A percentile compares a stretch with the other conserved stretches of the same genome.
These are phyloP conservation scores for Aspergillus spinulosporus DNA, from an alignment of 2,329 filamentous ascomycete genomes.

Conservation along the genomic window DNA sequence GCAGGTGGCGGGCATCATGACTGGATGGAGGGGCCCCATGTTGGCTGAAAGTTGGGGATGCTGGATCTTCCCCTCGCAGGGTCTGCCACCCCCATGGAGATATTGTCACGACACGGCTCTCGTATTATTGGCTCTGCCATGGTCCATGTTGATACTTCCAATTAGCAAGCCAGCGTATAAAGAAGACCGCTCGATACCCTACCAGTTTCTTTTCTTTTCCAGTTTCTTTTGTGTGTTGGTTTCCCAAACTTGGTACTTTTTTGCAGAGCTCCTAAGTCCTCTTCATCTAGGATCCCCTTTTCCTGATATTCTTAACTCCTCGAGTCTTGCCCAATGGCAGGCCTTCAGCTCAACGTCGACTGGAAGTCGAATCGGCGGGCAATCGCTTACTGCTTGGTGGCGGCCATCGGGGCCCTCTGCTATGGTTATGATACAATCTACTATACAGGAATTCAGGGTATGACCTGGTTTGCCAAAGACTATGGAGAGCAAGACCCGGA, in stretches of 20 bases:
- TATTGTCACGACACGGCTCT: neutral
- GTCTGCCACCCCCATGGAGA: slow-evolving; percentile 16
- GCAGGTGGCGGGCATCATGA: slow-evolving; percentile 36
- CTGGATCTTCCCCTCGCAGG: neutral
- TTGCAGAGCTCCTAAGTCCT: too few species aligned
- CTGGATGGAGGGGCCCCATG: slow-evolving; percentile 20
- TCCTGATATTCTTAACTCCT: too few species aligned
- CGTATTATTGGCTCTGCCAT: neutral
- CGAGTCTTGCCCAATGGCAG: slow-evolving; percentile 1
- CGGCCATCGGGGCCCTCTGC: slow-evolving; percentile 30
- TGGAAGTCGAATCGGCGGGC: slow-evolving; percentile 27
- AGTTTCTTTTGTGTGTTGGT: too few species aligned
- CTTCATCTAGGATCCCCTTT: too few species aligned
- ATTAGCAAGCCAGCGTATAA: neutral
- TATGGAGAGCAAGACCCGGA: slow-evolving; percentile 25
- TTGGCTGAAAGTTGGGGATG: neutral
- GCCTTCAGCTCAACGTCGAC: slow-evolving; percentile 19
- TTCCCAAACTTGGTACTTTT: too few species aligned
- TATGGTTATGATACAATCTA: slow-evolving; percentile 34
- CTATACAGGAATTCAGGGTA: slow-evolving; percentile 33
- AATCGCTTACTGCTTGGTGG: slow-evolving; percentile 28
- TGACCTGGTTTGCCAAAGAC: slow-evolving; percentile 27
- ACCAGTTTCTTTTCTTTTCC: neutral
- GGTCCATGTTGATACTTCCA: too few species aligned
- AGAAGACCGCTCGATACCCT: neutral